These are phyloP conservation scores for Lyophyllum shimeji DNA, from an alignment of 768 basidiomycete genomes.

Conservation along the genomic window DNA sequence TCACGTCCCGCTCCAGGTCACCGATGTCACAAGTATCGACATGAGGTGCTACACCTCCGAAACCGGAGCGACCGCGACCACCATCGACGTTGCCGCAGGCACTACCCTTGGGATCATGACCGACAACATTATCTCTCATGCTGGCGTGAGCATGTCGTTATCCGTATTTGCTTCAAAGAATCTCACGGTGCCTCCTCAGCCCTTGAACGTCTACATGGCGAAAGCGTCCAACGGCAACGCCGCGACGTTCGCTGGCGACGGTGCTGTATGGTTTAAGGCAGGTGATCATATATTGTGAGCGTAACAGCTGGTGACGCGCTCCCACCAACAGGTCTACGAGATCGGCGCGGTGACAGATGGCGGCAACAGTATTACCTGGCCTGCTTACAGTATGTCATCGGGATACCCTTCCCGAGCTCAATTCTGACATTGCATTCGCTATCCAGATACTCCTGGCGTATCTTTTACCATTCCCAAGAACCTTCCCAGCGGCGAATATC, in stretches of 20 bases:
- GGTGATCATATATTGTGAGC: background rate
- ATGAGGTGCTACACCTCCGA: constrained; percentile 47
- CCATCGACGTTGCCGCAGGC: constrained; percentile 45
- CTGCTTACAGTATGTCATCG: constrained; percentile 34
- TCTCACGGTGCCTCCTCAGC: background rate
- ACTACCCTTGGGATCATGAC: constrained; percentile 40
- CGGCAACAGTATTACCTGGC: constrained; percentile 45
- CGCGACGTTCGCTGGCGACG: constrained; percentile 39
- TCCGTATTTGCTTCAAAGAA: background rate
- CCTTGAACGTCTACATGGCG: constrained; percentile 42
- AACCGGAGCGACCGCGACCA: constrained; percentile 39
- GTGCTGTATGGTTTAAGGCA: constrained; percentile 48
- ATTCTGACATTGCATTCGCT: background rate
- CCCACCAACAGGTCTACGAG: constrained; percentile 33
- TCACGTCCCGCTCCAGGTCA: constrained; percentile 25
- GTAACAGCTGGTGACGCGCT: background rate
- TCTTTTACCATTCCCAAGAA: constrained; percentile 35
- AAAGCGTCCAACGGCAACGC: constrained; percentile 37
- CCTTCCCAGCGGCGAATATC: constrained; percentile 37
- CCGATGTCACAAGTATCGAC: constrained; percentile 45
- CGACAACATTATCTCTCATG: constrained; percentile 46
- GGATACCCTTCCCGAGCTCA: background rate
- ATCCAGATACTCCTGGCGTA: constrained; percentile 20
- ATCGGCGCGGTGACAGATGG: constrained; percentile 46
- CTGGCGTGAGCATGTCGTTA: constrained; percentile 33